Evolutionary conservation across 768 basidiomycete species (phyloP), one percentile per base, ranked within the genome.

Genomic region (Macrocybe gigantea): DNA sequence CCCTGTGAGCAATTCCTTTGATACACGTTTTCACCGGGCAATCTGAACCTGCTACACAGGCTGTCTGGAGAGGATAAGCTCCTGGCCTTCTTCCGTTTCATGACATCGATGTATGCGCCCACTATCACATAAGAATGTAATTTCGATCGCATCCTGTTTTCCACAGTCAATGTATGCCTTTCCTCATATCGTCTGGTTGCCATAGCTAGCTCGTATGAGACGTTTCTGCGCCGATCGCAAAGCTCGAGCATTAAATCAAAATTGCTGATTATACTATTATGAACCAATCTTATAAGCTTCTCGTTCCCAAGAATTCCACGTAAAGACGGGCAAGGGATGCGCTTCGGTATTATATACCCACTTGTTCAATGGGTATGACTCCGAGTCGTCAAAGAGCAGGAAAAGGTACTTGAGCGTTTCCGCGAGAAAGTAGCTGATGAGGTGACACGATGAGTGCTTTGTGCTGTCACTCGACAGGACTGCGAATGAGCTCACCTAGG

Each of bases 321-420:
- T 53, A 53, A 83, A 83, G 4, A 82, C 66, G 2, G 82, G 84
- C 7, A 88, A 61, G 2, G 86, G 86, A 53, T 88, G 86, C 6
- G 84, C 85, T 61, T 83, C 82, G 0, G 82, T 83, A 52, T 82
- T 83, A 51, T 82, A 80, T 5, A 83, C 80, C 73, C 74, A 83
- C 39, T 73, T 66, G 14, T 75, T 67, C 34, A 79, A 63, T 3
- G 77, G 69, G 38, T 83, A 64, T 0, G 67, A 62, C 41, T 81
- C 77, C 2, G 67, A 67, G 49, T 84, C 80, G 29, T 69, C 73
- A 54, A 85, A 85, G 33, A 83, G 60, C n/a, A 86, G 68, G 61
- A 78, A 83, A 4, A 83, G 69, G 55, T 85, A 85, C 60, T 84
- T 84, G 33, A 85, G 60, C 4, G 74, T 77, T 52, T 72, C 70